Conservation (phyloP, 208 protist species). For the Leishmania guyanensis region DNA sequence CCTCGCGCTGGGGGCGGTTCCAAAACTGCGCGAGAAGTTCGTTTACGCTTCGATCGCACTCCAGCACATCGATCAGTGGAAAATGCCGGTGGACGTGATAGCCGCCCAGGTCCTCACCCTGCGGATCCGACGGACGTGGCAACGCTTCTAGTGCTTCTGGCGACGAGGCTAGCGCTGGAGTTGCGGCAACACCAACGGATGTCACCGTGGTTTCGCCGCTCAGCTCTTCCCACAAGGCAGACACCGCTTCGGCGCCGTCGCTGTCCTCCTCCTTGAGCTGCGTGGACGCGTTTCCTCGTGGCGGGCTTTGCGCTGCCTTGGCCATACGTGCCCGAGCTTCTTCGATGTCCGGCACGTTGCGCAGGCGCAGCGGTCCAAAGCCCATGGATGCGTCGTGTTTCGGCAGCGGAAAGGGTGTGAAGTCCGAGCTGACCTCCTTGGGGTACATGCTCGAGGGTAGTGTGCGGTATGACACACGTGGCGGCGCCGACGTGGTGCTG, state of each 20-base stretch:
- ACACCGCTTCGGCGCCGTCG: background rate
- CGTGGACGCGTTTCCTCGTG: background rate
- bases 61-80: constrained; percentile 71
- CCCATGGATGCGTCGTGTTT: constrained; percentile 79
- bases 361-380: constrained; percentile 78
- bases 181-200: background rate
- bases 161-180: background rate
- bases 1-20: constrained; percentile 57
- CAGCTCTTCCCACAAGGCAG: constrained; percentile 10
- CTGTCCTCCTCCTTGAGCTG: constrained; percentile 2
- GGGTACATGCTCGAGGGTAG: constrained; percentile 79
- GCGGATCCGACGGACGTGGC: constrained; percentile 3
- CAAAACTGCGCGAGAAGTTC: constrained; percentile 77
- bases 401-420: constrained; percentile 87
- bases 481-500: background rate
- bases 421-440: constrained; percentile 50
- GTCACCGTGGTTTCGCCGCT: background rate
- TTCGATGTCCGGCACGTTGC: constrained; percentile 82
- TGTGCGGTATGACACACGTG: constrained; percentile 26
- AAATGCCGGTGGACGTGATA: constrained; percentile 62
- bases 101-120: constrained; percentile 34
- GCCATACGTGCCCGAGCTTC: constrained; percentile 40
- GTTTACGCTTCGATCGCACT: constrained; percentile 69
- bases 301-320: background rate
- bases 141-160: background rate